Evolutionary conservation across 176 grass and related monocot genomes (phyloP), one percentile per base, ranked within the genome.

Genomic region (Calamus simplicifolius): DNA sequence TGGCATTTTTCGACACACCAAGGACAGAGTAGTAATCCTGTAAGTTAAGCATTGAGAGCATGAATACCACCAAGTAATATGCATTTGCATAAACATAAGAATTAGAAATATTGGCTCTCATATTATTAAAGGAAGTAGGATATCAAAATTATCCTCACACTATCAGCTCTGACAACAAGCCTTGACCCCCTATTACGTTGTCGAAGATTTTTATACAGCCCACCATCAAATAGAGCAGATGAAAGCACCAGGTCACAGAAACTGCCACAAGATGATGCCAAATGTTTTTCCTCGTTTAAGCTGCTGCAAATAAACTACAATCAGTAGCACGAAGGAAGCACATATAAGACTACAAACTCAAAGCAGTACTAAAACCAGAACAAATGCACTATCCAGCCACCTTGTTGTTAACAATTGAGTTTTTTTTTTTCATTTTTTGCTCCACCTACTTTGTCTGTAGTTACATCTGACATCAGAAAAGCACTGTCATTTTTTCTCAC

Each of bases 1-100:
- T 98, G 63, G 93, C 56, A 85, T 98, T 98, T 81, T 76, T 98
- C 59, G 93, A 92, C 51, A 98, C 93, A 19, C 84, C 93, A 70
- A 98, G 87, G 63, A 88, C 25, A 54, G 81, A 83, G 78, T 98
- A 98, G 66, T 80, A 98, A 83, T 98, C 93, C 93, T 98, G 84
- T 59, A 68, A 81, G 78, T 60, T 74, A 49, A 75, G 19, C 67
- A 57, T 14, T 16, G 35, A 56, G 13, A 53, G 10, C 35, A 43
- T 13, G 3, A 43, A 43, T 13, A 43, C 35, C 8, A 43, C 35
- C 10, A 2, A 43, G 35, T 43, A 19, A 50, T 21, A 62, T 38
- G 13, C 10, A 70, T 66, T 71, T 19, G 38, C 61, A 58, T 62
- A 66, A 49, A 50, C 8, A 43, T 43, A 12, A 43, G 35, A 73